Evolutionary conservation across 306 rosid genomes (phyloP), one percentile per base, ranked within the genome.

Genomic region (Dicorynia guianensis): DNA sequence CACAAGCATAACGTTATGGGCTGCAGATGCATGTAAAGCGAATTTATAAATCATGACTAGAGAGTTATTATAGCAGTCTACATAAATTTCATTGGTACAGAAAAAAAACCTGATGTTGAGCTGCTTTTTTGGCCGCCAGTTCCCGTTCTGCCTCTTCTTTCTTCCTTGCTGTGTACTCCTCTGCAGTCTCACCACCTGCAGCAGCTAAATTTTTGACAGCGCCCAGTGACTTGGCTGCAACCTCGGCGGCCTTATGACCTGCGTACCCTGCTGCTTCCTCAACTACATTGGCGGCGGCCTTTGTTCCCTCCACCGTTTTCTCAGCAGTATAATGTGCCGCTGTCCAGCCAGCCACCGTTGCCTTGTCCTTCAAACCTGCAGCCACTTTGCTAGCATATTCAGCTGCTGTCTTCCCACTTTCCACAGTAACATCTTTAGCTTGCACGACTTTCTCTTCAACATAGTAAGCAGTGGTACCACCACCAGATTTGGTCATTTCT

Each of bases 151-250:
- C 91, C 60, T 86, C 98, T 17, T 83, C 93, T 66, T 86, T 87
- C 93, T 92, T 92, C 78, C 85, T 82, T 2, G 96, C 90, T 1
- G 97, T 90, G 50, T 81, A 95, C 9, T 80, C 93, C 83, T 87
- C 87, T 7, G 89, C 87, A 74, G 69, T 86, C 53, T 90, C 96
- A 42, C 91, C 93, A 1, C 93, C 85, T 2, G 83, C 42, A 19
- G 75, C 74, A 56, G 89, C 93, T 17, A 82, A 71, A 42, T 77
- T 85, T 65, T 86, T 86, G 3, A 86, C 84, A 43, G 79, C 82
- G 38, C 66, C 67, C 19, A 89, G 48, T 0, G 93, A 86, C 75
- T 76, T 87, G 0, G 83, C 75, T 0, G 84, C 93, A 4, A 91
- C 59, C 65, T 86, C 89, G 0, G 75, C 81, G 0, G 89, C 86